These are phyloP conservation scores for Saitozyma podzolica DNA, from an alignment of 768 basidiomycete species.

Conservation along the genomic window DNA sequence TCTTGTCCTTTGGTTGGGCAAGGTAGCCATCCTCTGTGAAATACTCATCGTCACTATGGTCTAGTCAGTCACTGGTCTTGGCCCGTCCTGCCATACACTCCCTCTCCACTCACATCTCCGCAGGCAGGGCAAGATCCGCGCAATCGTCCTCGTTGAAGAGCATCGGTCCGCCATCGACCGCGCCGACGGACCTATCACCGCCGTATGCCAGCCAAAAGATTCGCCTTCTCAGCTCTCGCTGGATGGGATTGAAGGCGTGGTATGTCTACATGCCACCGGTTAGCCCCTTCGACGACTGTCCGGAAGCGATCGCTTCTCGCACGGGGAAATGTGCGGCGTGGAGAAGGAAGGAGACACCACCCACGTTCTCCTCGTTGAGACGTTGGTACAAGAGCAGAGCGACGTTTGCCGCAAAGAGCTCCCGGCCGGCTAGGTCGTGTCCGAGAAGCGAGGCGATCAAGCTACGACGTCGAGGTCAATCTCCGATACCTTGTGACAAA, in stretches of 20 bases:
- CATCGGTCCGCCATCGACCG: conserved; percentile 20
- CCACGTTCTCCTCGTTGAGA: conserved; percentile 34
- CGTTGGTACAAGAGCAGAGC: conserved; percentile 8
- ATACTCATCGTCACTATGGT: conserved; percentile 56
- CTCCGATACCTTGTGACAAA: too few species aligned
- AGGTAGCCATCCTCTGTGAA: conserved; percentile 82
- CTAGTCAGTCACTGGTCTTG: background rate
- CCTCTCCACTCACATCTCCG: conserved; percentile 37
- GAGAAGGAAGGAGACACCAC: conserved; percentile 5
- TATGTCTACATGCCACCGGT: conserved; percentile 78
- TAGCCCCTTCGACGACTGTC: conserved; percentile 55
- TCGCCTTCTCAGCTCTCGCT: conserved; percentile 80
- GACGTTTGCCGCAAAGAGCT: conserved; percentile 6
- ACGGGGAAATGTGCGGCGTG: background rate
- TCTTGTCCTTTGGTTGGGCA: conserved; percentile 83
- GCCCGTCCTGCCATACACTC: background rate
- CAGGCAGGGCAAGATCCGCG: conserved; percentile 48
- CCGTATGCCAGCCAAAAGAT: conserved; percentile 88
- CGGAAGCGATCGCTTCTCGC: background rate
- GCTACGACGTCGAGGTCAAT: background rate
- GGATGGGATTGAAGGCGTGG: conserved; percentile 71
- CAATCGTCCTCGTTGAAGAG: conserved; percentile 76
- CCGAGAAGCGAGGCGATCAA: background rate
- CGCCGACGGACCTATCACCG: conserved; percentile 85
- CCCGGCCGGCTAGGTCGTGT: background rate